Evolutionary conservation across 148 eudicot genomes (phyloP).

Genomic region (Persicaria maculosa): DNA sequence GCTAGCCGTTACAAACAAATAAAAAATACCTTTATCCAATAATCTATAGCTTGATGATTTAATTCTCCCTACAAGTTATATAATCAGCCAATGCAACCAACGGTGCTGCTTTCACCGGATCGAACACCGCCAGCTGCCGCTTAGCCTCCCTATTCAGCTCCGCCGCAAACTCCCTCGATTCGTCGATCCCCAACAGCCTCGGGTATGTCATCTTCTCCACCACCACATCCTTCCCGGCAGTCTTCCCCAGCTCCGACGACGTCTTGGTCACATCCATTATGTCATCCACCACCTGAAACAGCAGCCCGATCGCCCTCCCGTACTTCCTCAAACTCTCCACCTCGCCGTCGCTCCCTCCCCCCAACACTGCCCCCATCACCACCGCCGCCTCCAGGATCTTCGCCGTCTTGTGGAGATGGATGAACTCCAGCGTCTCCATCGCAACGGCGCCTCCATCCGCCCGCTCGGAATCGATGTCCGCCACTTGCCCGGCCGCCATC

Average conservation of each 20-base stretch:
- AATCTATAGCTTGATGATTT: too few relatives aligned
- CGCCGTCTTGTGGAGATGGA: slow-evolving; percentile 62
- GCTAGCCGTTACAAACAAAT: too few relatives aligned
- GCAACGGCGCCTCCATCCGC: slow-evolving; percentile 20
- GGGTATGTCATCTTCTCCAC: slow-evolving; percentile 64
- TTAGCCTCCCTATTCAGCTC: slow-evolving; percentile 45
- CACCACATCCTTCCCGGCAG: slow-evolving; percentile 66
- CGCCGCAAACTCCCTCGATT: slow-evolving; percentile 50
- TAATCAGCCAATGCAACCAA: slow-evolving; percentile 64
- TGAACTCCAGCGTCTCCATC: slow-evolving; percentile 45
- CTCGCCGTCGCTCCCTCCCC: slow-evolving; percentile 50
- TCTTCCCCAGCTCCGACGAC: slow-evolving; percentile 58
- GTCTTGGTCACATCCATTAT: slow-evolving; percentile 66
- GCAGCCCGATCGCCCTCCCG: slow-evolving; percentile 48
- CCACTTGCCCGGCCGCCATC: slow-evolving; percentile 63
- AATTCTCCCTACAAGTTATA: too few relatives aligned
- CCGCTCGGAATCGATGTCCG: slow-evolving; percentile 43
- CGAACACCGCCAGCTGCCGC: slow-evolving; percentile 44
- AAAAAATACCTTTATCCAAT: too few relatives aligned
- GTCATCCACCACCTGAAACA: slow-evolving; percentile 76
- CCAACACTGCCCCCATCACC: slow-evolving; percentile 54
- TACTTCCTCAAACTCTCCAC: slow-evolving; percentile 50
- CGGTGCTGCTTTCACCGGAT: slow-evolving; percentile 44
- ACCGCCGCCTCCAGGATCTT: slow-evolving; percentile 52
- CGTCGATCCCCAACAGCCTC: slow-evolving; percentile 54